phyloP scores from a whole-genome alignment of 139 green algal genomes.

The Chlorella sp. region DNA sequence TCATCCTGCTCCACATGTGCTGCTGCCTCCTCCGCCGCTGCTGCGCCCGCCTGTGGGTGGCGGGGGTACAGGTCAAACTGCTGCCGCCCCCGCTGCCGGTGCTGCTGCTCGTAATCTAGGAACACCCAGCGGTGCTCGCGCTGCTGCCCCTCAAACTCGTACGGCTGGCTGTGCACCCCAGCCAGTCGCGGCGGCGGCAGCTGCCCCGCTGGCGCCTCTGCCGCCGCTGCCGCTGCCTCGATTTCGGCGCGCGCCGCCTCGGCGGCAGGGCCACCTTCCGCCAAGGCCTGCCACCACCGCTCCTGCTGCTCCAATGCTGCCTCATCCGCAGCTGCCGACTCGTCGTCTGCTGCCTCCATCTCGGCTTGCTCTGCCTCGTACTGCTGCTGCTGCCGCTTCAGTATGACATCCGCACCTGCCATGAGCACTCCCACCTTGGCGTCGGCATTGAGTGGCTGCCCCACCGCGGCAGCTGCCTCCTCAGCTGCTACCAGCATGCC shows the following conservation, averaged over 20 bases:
- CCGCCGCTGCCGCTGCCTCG: not conserved
- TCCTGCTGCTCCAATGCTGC: not conserved
- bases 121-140: conserved; percentile 21
- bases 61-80: not conserved
- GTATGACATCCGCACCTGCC: not conserved
- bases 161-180: not conserved
- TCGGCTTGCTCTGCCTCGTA: not conserved
- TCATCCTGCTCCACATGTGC: not conserved
- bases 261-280: not conserved
- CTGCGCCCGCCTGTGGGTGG: not conserved
- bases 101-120: not conserved
- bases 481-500: not conserved
- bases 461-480: not conserved
- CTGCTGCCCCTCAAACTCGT: not conserved
- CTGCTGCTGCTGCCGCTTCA: not conserved
- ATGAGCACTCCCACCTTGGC: not conserved
- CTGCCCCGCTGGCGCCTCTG: not conserved
- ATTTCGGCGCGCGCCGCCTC: not conserved
- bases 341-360: not conserved
- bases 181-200: not conserved
- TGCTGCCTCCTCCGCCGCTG: not conserved
- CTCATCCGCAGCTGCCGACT: not conserved
- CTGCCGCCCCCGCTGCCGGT: conserved; percentile 5
- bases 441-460: not conserved
- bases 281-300: not conserved